These are phyloP conservation scores for Agaricus sinodeliciosus DNA, from an alignment of 768 basidiomycete species.

Conservation along the genomic window DNA sequence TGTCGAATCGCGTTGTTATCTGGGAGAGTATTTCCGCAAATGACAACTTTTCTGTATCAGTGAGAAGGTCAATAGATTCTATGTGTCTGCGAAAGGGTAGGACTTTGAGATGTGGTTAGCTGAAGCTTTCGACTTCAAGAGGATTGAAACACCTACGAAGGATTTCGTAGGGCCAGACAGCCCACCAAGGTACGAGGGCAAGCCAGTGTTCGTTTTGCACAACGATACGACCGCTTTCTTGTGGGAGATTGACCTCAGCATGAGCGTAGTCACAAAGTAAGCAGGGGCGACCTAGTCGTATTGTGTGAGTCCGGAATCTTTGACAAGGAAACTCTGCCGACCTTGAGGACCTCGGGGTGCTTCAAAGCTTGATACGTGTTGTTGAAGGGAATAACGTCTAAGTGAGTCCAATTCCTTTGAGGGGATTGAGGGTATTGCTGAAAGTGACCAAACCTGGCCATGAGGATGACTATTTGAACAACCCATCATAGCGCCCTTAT, in stretches of 20 bases:
- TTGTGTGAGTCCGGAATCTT: neutral
- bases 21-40: constrained; percentile 64
- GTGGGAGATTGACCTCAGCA: constrained; percentile 43
- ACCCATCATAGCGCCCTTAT: constrained; percentile 93
- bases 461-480: constrained; percentile 94
- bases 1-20: constrained; percentile 67
- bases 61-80: constrained; percentile 58
- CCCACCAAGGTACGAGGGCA: constrained; percentile 93
- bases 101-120: constrained; percentile 34
- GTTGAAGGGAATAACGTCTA: constrained; percentile 34
- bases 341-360: constrained; percentile 53
- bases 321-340: constrained; percentile 10
- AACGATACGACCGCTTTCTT: constrained; percentile 50
- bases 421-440: constrained; percentile 63
- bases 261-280: constrained; percentile 77
- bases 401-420: constrained; percentile 59
- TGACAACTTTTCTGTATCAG: constrained; percentile 48
- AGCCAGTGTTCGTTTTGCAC: constrained; percentile 71
- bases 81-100: constrained; percentile 77
- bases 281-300: constrained; percentile 46
- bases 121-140: neutral
- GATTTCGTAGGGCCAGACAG: constrained; percentile 88
- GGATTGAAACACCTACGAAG: constrained; percentile 39
- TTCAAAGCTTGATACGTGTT: constrained; percentile 25
- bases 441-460: constrained; percentile 84